Evolutionary conservation across 306 rosid species (phyloP).

Genomic region (Acmispon strigosus): DNA sequence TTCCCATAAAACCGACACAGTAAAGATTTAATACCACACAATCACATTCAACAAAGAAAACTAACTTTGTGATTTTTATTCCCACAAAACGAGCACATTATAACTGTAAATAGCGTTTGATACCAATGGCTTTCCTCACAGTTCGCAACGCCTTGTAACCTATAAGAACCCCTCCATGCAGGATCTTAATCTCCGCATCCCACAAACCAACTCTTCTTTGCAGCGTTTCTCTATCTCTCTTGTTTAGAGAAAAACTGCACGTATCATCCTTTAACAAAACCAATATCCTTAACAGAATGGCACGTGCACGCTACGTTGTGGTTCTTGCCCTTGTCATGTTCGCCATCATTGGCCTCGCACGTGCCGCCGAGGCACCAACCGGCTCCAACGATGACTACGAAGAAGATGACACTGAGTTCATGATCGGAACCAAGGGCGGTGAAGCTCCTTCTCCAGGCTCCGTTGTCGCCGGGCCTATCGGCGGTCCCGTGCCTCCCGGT

Average conservation of each 20-base stretch:
- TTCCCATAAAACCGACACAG: neutral
- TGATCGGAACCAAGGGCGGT: neutral
- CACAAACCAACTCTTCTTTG: neutral
- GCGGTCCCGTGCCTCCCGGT: constrained; percentile 42
- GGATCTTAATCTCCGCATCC: neutral
- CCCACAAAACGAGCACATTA: neutral
- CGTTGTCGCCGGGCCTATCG: constrained; percentile 29
- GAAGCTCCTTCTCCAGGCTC: neutral
- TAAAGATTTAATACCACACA: neutral
- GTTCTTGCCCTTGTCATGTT: constrained; percentile 36
- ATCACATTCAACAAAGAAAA: neutral
- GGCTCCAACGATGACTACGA: neutral
- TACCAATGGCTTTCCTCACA: neutral
- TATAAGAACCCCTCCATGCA: neutral
- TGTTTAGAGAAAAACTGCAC: neutral
- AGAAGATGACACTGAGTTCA: neutral
- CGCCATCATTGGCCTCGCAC: constrained; percentile 32
- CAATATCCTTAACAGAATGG: constrained; percentile 25
- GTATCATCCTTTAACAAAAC: neutral
- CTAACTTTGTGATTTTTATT: neutral
- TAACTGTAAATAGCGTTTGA: neutral
- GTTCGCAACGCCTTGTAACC: neutral
- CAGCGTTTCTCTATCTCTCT: neutral
- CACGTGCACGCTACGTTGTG: constrained; percentile 35
- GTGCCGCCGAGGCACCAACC: constrained; percentile 14